A percentile compares a stretch with the other conserved stretches of the same genome.
These are phyloP conservation scores for Hanseniaspora occidentalis DNA, from an alignment of 805 yeast species.

Conservation along the genomic window DNA sequence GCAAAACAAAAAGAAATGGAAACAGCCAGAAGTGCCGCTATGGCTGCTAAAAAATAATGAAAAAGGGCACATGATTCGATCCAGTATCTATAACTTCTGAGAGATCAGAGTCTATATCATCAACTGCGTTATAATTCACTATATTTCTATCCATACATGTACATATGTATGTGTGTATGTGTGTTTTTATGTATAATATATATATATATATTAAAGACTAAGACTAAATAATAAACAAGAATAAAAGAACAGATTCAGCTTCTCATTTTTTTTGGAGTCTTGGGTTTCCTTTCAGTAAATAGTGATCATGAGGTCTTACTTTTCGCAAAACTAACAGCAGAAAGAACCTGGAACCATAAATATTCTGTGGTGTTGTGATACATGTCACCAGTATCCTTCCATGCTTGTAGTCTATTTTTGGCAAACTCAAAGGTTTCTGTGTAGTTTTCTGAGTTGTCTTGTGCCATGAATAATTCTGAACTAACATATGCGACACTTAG, in stretches of 20 bases:
- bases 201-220: slow-evolving; percentile 1
- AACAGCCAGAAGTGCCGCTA: slow-evolving; percentile 40
- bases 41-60: slow-evolving; percentile 16
- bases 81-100: slow-evolving; percentile 80
- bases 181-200: too few species aligned
- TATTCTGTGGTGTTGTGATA: slow-evolving; percentile 66
- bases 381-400: slow-evolving; percentile 43
- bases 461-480: slow-evolving; percentile 69
- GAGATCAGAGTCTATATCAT: slow-evolving; percentile 88
- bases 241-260: too few species aligned
- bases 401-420: slow-evolving; percentile 39
- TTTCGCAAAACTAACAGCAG: slow-evolving; percentile 50
- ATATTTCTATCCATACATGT: too few species aligned
- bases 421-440: slow-evolving; percentile 53
- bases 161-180: too few species aligned
- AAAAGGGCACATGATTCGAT: too few species aligned
- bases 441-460: slow-evolving; percentile 48
- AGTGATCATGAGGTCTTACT: slow-evolving; percentile 45
- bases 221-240: too few species aligned
- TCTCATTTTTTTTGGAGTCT: too few species aligned
- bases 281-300: too few species aligned
- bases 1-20: slow-evolving; percentile 44
- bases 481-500: slow-evolving; percentile 60
- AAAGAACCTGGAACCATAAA: slow-evolving; percentile 54
- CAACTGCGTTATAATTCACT: slow-evolving; percentile 97